Evolutionary conservation across 2,329 filamentous ascomycete species (phyloP).

Genomic region (Fusarium sp.): DNA sequence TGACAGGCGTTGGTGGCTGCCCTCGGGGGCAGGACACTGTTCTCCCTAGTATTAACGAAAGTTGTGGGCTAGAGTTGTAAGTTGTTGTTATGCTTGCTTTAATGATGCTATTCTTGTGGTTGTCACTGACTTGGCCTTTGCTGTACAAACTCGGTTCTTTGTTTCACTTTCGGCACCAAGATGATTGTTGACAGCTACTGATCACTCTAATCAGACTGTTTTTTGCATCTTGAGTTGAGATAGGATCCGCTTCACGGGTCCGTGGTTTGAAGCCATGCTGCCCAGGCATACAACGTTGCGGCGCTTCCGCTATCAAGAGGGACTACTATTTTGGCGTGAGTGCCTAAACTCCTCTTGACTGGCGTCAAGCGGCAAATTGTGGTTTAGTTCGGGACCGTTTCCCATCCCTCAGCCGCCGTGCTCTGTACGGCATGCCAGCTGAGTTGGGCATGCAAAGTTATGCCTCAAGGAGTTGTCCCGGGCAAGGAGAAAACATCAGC

Average conservation of each 20-base stretch:
- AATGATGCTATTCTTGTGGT: conserved; percentile 1
- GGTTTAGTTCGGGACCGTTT: conserved; percentile 30
- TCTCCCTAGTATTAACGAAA: conserved; percentile 13
- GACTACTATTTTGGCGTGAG: conserved; percentile 37
- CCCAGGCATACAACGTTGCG: conserved; percentile 33
- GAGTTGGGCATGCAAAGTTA: conserved; percentile 15
- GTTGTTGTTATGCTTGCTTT: conserved; percentile 10
- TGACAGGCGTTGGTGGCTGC: conserved; percentile 28
- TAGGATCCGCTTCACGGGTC: conserved; percentile 44
- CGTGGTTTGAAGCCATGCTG: conserved; percentile 29
- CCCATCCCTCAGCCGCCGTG: conserved; percentile 19
- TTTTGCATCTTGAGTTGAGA: conserved; percentile 29
- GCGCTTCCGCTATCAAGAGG: conserved; percentile 40
- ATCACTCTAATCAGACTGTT: conserved; percentile 17
- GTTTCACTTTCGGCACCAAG: background rate
- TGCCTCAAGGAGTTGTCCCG: conserved; percentile 39
- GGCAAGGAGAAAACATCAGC: conserved; percentile 15
- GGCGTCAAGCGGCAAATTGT: conserved; percentile 30
- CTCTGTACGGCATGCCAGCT: background rate
- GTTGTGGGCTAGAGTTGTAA: conserved; percentile 14
- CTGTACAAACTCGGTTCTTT: background rate
- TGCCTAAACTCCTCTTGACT: conserved; percentile 40
- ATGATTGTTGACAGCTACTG: background rate
- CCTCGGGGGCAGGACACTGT: background rate
- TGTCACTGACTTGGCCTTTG: background rate